phyloP scores from a whole-genome alignment of 805 yeast genomes.

The Candida chilensis region DNA sequence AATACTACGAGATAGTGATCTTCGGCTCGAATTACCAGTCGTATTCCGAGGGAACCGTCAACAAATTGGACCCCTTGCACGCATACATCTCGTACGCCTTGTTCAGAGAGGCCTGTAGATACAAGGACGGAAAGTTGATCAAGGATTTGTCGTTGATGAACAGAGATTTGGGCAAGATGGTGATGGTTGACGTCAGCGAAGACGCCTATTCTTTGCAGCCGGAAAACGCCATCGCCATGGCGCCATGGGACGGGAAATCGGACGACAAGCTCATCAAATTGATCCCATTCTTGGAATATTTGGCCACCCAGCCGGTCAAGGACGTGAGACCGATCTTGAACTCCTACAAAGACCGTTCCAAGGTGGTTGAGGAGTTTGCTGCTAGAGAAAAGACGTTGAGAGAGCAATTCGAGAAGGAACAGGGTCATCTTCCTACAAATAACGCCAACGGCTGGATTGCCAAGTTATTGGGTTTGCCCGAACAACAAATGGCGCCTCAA shows the following conservation, averaged over 20 bases:
- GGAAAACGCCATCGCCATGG: slow-evolving; percentile 82
- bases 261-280: slow-evolving; percentile 74
- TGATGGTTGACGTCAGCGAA: slow-evolving; percentile 71
- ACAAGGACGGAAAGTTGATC: slow-evolving; percentile 80
- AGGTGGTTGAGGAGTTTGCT: slow-evolving; percentile 72
- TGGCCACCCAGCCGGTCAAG: slow-evolving; percentile 75
- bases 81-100: slow-evolving; percentile 82
- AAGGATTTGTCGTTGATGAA: slow-evolving; percentile 87
- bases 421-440: too few relatives aligned
- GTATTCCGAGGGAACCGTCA: slow-evolving; percentile 75
- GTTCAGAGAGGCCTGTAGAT: slow-evolving; percentile 85
- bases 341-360: slow-evolving; percentile 57
- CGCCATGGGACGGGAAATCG: slow-evolving; percentile 79
- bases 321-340: slow-evolving; percentile 86
- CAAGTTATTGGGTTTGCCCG: slow-evolving; percentile 55
- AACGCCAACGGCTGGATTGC: slow-evolving; percentile 46
- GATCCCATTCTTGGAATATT: slow-evolving; percentile 89
- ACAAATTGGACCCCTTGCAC: slow-evolving; percentile 88
- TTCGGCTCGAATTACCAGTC: slow-evolving; percentile 81
- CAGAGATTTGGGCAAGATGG: slow-evolving; percentile 78
- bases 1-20: slow-evolving; percentile 91
- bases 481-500: slow-evolving; percentile 12
- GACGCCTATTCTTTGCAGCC: slow-evolving; percentile 77
- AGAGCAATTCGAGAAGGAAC: slow-evolving; percentile 54
- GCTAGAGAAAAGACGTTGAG: slow-evolving; percentile 72